A percentile compares a stretch with the other conserved stretches of the same genome.
phyloP scores from a whole-genome alignment of 2,329 filamentous ascomycete genomes.

The Scytalidium sp. region DNA sequence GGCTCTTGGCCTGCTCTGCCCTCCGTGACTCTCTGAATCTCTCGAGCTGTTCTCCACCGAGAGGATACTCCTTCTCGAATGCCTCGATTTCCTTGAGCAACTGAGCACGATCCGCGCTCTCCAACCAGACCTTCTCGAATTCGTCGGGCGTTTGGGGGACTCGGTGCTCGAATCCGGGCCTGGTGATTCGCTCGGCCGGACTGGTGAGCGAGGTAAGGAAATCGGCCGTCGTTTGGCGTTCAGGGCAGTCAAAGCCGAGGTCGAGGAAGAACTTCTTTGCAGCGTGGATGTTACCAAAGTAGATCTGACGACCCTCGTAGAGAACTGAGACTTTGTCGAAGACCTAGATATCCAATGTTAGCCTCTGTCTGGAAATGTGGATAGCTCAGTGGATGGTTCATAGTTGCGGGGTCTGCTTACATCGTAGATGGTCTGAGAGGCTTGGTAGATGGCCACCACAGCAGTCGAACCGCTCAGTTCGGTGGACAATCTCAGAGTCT shows the following conservation, averaged over 20 bases:
- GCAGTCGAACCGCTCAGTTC: slow-evolving; percentile 62
- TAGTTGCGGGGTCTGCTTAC: slow-evolving; percentile 4
- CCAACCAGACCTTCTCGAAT: slow-evolving; percentile 49
- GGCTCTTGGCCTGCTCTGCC: slow-evolving; percentile 22
- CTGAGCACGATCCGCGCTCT: slow-evolving; percentile 40
- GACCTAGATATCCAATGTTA: slow-evolving; percentile 39
- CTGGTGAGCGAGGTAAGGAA: slow-evolving; percentile 76
- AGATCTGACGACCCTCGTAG: slow-evolving; percentile 68
- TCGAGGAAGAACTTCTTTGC: slow-evolving; percentile 68
- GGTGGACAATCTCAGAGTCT: slow-evolving; percentile 61
- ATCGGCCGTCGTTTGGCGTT: slow-evolving; percentile 53
- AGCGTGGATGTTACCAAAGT: slow-evolving; percentile 60
- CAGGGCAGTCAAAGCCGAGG: slow-evolving; percentile 71
- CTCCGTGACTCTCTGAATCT: slow-evolving; percentile 39
- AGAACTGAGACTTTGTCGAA: slow-evolving; percentile 69
- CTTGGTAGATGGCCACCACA: slow-evolving; percentile 70
- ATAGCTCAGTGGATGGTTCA: too few relatives aligned
- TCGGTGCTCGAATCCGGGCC: slow-evolving; percentile 53
- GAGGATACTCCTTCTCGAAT: slow-evolving; percentile 42
- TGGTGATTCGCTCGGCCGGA: slow-evolving; percentile 53
- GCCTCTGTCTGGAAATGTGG: not conserved
- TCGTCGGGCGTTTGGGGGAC: slow-evolving; percentile 53
- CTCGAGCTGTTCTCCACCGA: slow-evolving; percentile 26
- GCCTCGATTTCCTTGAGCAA: slow-evolving; percentile 46
- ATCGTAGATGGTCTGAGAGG: slow-evolving; percentile 66